phyloP scores from a whole-genome alignment of 1,139 yeast species.

The Protomyces macrosporus region DNA sequence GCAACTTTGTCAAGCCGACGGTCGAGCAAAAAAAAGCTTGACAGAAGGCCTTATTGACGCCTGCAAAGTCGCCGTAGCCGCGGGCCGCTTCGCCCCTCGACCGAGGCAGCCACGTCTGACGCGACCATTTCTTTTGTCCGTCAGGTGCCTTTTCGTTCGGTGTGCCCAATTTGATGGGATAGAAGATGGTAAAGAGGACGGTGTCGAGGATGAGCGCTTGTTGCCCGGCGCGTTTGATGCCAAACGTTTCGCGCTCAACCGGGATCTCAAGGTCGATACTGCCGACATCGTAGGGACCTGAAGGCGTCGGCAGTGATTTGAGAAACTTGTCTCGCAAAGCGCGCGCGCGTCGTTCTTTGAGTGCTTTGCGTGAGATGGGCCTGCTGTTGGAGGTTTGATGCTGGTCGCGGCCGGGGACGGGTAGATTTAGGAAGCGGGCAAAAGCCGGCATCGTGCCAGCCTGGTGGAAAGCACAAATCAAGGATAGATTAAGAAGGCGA shows the following conservation, averaged over 20 bases:
- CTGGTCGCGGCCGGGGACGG: background rate
- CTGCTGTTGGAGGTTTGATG: constrained; percentile 1
- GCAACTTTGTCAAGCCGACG: constrained; percentile 24
- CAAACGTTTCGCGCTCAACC: constrained; percentile 11
- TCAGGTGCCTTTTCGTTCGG: constrained; percentile 10
- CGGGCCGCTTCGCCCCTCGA: constrained; percentile 4
- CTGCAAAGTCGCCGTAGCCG: constrained; percentile 25
- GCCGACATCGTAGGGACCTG: constrained; percentile 25
- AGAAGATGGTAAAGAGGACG: constrained; percentile 20
- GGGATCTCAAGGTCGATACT: constrained; percentile 24
- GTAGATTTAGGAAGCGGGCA: background rate
- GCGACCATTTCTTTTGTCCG: constrained; percentile 17
- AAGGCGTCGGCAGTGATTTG: constrained; percentile 19
- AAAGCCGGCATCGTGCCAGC: background rate
- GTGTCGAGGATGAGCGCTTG: constrained; percentile 15
- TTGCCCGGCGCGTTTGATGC: constrained; percentile 6
- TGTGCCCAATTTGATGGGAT: constrained; percentile 18
- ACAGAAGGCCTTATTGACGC: constrained; percentile 15
- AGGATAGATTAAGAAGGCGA: too few species aligned
- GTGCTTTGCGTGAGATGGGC: constrained; percentile 6
- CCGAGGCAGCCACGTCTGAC: constrained; percentile 22
- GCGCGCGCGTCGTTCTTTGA: constrained; percentile 16
- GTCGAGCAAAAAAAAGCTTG: constrained; percentile 12
- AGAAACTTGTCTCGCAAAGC: constrained; percentile 8
- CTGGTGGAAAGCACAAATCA: too few species aligned